Evolutionary conservation across 495 filamentous ascomycete species (phyloP), one percentile per base, ranked within the genome.

Genomic region (Annulohypoxylon moriforme): DNA sequence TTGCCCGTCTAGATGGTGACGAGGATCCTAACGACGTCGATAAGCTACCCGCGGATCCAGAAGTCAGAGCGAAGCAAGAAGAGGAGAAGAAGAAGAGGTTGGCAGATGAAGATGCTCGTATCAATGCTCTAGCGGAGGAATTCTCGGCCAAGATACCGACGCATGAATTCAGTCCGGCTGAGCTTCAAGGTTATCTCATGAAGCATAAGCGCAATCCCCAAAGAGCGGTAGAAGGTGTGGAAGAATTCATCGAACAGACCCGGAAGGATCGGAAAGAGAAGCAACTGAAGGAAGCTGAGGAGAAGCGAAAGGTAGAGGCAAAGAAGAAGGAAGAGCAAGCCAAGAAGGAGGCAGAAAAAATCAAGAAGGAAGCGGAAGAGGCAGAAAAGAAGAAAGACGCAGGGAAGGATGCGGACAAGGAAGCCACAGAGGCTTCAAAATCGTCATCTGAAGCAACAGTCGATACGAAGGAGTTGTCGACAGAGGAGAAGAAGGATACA

Each of bases 131-230:
- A 6, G 80, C 91, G 0, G 73, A 75, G 1, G 74, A 86, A 47
- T 95, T 97, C 75, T 87, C 91, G 0, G 72, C 78, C 8, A 74
- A 79, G 40, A 78, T 97, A 11, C 93, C 93, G 0, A 82, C 82
- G 18, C 82, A 83, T 22, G 87, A 87, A 67, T 92, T 94, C 70
- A 88, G 86, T 16, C 91, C 92, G 0, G 92, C 92, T 10, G 92
- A 94, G 81, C 87, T 95, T 34, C 92, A 95, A 78, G 92, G 92
- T 3, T 92, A 88, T 72, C 81, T 94, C 24, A 80, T 94, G 47
- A 89, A 87, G 75, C 81, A 93, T 71, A 93, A 92, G 82, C 80
- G 83, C 33, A 77, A 85, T 60, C 90, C 91, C 18, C 85, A 90
- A 64, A 78, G 59, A 27, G 89, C 90, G 14, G 85, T 92, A 11